Percentiles rank a stretch among this genome's conserved stretches.
phyloP scores from a whole-genome alignment of 2,329 filamentous ascomycete species.

The Tolypocladium pustulatum region DNA sequence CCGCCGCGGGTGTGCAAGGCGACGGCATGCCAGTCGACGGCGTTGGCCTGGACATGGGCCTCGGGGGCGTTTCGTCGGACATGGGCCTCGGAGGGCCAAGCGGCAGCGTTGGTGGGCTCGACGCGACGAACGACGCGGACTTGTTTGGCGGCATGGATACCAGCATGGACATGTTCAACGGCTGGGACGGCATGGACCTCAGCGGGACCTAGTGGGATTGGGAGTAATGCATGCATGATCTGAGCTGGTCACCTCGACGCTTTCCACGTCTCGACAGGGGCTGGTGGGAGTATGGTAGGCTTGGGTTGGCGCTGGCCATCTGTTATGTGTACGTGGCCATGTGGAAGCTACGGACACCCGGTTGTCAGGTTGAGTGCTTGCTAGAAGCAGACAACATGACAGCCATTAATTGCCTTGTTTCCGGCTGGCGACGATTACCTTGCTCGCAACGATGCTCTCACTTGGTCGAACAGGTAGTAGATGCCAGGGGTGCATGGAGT shows the following conservation, averaged over 20 bases:
- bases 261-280: no score
- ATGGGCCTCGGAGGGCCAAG: conserved; percentile 25
- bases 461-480: background rate
- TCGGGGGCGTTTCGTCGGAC: conserved; percentile 26
- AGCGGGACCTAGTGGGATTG: conserved; percentile 2
- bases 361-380: no score
- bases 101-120: conserved; percentile 18
- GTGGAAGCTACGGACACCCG: no score
- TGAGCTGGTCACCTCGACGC: no score
- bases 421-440: no score
- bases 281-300: no score
- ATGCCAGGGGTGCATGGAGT: background rate
- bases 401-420: background rate
- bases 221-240: no score
- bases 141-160: conserved; percentile 27
- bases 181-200: conserved; percentile 26
- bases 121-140: conserved; percentile 23
- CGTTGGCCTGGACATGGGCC: conserved; percentile 33
- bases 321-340: no score
- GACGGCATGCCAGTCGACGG: conserved; percentile 30
- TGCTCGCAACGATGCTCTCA: no score
- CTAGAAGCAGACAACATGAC: background rate
- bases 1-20: conserved; percentile 27
- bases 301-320: no score
- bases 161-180: conserved; percentile 34